Evolutionary conservation across 257 asterid species (phyloP).

Genomic region (Capsicum chinense): DNA sequence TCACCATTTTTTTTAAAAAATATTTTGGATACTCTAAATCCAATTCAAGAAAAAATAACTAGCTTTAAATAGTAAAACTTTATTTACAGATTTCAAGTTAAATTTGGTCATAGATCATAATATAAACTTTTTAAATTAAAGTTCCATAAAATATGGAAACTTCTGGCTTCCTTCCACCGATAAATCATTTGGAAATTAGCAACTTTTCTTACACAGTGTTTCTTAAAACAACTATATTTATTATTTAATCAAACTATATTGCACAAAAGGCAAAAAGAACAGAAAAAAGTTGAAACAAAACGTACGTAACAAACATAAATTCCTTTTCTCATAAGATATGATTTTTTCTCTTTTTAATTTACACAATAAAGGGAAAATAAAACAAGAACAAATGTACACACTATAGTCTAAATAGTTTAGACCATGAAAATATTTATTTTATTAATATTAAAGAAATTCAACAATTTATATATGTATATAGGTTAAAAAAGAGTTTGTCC

Average conservation of each 20-base stretch:
- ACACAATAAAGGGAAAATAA: background rate
- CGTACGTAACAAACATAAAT: constrained; percentile 28
- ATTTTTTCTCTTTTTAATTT: background rate
- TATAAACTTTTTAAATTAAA: constrained; percentile 10
- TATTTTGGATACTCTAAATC: background rate
- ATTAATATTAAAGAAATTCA: background rate
- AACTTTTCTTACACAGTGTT: background rate
- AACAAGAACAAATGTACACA: background rate
- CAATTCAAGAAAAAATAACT: background rate
- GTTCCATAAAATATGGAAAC: constrained; percentile 17
- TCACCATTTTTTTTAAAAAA: background rate
- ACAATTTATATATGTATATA: background rate
- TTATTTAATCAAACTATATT: background rate
- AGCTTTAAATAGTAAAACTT: background rate
- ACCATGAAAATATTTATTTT: background rate
- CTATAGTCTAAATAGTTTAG: background rate
- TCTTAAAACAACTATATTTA: background rate
- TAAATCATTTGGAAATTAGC: constrained; percentile 13
- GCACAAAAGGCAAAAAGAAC: constrained; percentile 6
- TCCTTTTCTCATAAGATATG: background rate
- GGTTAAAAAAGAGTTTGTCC: background rate
- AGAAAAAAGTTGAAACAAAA: constrained; percentile 20
- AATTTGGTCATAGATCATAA: background rate
- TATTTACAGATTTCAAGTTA: background rate
- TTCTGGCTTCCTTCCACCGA: constrained; percentile 19